These are phyloP conservation scores for Malassezia sp. DNA, from an alignment of 1,284 basidiomycete genomes.

Conservation along the genomic window DNA sequence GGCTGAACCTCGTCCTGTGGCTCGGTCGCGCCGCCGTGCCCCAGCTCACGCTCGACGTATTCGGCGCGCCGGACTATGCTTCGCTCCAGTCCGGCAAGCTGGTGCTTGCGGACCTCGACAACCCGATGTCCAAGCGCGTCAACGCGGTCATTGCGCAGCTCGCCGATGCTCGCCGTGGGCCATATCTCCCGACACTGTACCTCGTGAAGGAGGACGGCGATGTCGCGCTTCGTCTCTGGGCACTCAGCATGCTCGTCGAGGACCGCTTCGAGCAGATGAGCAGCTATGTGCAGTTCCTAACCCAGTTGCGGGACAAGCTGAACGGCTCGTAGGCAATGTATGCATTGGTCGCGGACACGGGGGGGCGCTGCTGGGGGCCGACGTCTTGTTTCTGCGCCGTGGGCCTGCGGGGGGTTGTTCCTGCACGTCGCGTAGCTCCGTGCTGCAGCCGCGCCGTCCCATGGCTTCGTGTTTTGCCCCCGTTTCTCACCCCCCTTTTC, in stretches of 20 bases:
- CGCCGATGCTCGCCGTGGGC: conserved; percentile 69
- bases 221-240: conserved; percentile 76
- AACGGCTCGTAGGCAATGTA: not conserved
- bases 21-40: conserved; percentile 92
- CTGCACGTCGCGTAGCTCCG: no score
- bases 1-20: conserved; percentile 95
- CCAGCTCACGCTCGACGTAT: conserved; percentile 84
- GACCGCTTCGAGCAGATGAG: conserved; percentile 88
- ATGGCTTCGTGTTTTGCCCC: no score
- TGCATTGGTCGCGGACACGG: no score
- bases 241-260: conserved; percentile 83
- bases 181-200: conserved; percentile 89
- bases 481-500: no score
- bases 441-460: no score
- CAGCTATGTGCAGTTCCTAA: conserved; percentile 85
- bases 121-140: conserved; percentile 81
- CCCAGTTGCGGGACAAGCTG: conserved; percentile 37
- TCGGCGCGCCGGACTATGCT: conserved; percentile 76
- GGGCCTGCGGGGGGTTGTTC: no score
- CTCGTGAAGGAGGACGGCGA: conserved; percentile 97
- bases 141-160: conserved; percentile 87
- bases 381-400: no score
- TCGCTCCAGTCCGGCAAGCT: conserved; percentile 84
- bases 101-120: conserved; percentile 76
- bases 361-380: no score